Percentiles rank a stretch among this genome's conserved stretches.
Evolutionary conservation across 495 filamentous ascomycete genomes (phyloP).

Genomic region (Staphylotrichum tortipilum): DNA sequence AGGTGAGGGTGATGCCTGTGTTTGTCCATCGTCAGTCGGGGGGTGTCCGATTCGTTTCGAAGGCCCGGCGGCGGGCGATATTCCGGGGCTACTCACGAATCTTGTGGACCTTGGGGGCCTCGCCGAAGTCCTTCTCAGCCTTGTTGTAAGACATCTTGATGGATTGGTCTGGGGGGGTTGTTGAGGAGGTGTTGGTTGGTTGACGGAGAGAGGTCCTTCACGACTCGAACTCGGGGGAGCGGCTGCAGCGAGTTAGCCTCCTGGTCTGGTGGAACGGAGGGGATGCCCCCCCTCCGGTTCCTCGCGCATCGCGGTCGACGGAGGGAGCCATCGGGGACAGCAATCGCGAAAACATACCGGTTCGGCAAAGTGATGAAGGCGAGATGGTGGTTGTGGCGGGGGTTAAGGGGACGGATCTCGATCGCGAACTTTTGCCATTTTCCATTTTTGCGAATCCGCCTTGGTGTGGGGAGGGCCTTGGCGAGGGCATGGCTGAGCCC

Average conservation of each 20-base stretch:
- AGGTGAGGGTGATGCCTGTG: conserved; percentile 88
- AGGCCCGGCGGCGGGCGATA: background rate
- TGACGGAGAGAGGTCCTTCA: conserved; percentile 39
- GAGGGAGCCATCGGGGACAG: background rate
- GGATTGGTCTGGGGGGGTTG: conserved; percentile 14
- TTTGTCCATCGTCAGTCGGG: background rate
- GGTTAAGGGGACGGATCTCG: conserved; percentile 6
- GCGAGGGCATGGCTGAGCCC: conserved; percentile 15
- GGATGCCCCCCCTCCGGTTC: too few relatives aligned
- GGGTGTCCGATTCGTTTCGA: background rate
- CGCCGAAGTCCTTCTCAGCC: conserved; percentile 82
- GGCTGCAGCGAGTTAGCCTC: background rate
- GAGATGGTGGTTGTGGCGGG: conserved; percentile 4
- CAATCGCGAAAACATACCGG: conserved; percentile 22
- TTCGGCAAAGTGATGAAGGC: conserved; percentile 80
- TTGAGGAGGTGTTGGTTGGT: conserved; percentile 20
- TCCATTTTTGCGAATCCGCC: conserved; percentile 8
- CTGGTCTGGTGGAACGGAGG: too few relatives aligned
- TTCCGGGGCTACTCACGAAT: conserved; percentile 8
- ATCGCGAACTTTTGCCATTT: conserved; percentile 12
- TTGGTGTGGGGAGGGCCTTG: conserved; percentile 11
- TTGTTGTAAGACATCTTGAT: conserved; percentile 91
- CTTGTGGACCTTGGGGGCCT: conserved; percentile 30
- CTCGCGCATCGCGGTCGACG: background rate
- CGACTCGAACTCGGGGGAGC: conserved; percentile 50